Conservation (phyloP, 164 flowering plant species). For the Berberis thunbergii region DNA sequence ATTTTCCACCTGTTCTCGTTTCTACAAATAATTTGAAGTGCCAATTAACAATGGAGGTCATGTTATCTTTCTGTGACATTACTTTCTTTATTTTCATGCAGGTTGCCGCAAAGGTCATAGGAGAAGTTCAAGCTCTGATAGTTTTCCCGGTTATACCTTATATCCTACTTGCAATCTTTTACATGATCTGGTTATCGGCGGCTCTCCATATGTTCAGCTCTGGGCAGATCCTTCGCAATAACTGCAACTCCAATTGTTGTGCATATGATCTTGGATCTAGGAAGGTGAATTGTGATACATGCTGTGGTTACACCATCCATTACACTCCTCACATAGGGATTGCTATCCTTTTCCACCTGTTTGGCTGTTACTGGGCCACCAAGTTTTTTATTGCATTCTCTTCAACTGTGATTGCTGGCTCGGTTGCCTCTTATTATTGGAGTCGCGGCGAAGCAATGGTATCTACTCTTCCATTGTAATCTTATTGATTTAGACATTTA, state of each 20-base stretch:
- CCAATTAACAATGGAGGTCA: background rate
- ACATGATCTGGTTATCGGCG: constrained; percentile 90
- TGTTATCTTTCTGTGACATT: background rate
- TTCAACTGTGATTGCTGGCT: constrained; percentile 95
- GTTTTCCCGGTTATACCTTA: constrained; percentile 84
- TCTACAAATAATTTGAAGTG: constrained; percentile 16
- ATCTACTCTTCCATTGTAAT: constrained; percentile 15
- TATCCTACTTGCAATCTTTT: constrained; percentile 60
- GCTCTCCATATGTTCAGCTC: constrained; percentile 86
- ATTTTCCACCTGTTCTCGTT: too few species aligned
- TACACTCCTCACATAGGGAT: constrained; percentile 78
- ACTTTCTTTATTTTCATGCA: constrained; percentile 17
- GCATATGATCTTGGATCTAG: constrained; percentile 63
- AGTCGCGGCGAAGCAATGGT: constrained; percentile 80
- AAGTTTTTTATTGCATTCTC: constrained; percentile 81
- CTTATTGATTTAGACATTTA: background rate
- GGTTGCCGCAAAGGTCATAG: constrained; percentile 98
- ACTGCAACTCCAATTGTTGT: constrained; percentile 74
- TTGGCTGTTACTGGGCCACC: constrained; percentile 94
- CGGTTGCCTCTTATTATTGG: constrained; percentile 99
- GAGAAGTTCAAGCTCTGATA: constrained; percentile 89
- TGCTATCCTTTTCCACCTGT: constrained; percentile 81
- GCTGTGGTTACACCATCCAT: constrained; percentile 82
- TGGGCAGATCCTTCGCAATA: constrained; percentile 58
- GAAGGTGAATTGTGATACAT: constrained; percentile 60